phyloP scores from a whole-genome alignment of 163 green algal species.

The Scenedesmus sp. region DNA sequence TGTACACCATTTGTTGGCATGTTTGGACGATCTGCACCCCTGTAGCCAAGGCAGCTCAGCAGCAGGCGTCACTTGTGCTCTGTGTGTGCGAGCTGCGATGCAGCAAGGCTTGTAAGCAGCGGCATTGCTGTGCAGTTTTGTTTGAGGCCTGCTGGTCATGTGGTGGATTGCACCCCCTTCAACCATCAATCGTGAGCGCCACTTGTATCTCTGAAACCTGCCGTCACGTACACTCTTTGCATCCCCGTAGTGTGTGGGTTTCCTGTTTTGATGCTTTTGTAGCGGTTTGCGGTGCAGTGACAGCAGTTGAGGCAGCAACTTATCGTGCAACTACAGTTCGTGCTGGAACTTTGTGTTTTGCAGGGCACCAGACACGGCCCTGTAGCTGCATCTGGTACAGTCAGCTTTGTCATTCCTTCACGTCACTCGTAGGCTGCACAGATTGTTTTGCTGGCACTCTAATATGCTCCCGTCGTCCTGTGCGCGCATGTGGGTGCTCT shows the following conservation, averaged over 20 bases:
- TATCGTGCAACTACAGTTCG: too few relatives aligned
- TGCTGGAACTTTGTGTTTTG: background rate
- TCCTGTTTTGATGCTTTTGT: background rate
- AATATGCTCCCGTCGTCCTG: too few relatives aligned
- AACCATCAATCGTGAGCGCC: background rate
- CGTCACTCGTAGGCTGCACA: too few relatives aligned
- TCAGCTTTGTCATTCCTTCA: background rate
- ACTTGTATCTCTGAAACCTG: background rate
- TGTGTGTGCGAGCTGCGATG: background rate
- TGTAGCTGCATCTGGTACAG: background rate
- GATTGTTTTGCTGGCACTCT: too few relatives aligned
- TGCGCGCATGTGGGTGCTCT: too few relatives aligned
- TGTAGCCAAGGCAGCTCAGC: background rate
- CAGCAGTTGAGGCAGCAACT: too few relatives aligned
- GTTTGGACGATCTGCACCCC: background rate
- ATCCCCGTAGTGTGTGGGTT: background rate
- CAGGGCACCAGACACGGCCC: background rate
- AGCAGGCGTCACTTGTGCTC: background rate
- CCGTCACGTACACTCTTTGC: background rate
- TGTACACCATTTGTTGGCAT: background rate
- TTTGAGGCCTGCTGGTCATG: background rate
- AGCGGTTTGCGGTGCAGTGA: too few relatives aligned
- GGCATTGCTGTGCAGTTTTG: background rate
- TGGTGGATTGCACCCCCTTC: background rate
- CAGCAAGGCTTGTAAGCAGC: background rate